phyloP scores from a whole-genome alignment of 805 yeast species.

The Kazachstania kunashirensis region DNA sequence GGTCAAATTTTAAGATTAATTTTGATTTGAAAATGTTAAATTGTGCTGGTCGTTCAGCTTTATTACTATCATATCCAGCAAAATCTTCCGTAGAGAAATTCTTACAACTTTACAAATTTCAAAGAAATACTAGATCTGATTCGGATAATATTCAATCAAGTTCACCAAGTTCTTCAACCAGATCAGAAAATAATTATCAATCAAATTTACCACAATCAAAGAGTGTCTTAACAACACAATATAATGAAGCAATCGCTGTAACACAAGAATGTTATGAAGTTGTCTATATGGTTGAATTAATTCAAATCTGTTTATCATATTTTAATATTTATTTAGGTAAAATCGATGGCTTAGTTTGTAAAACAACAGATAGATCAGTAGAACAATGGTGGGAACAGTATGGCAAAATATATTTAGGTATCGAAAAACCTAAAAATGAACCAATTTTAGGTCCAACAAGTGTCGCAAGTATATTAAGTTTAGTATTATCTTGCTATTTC shows the following conservation, averaged over 20 bases:
- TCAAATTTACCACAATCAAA: not conserved
- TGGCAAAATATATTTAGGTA: constrained; percentile 38
- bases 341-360: constrained; percentile 75
- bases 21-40: constrained; percentile 65
- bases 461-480: constrained; percentile 71
- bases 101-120: constrained; percentile 59
- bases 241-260: not conserved
- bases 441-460: constrained; percentile 55
- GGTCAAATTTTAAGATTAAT: constrained; percentile 58
- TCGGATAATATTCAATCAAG: not conserved
- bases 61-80: constrained; percentile 60
- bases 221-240: not conserved
- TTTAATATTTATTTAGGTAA: constrained; percentile 59
- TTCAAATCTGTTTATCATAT: constrained; percentile 71
- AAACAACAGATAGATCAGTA: constrained; percentile 65
- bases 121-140: constrained; percentile 9
- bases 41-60: constrained; percentile 80
- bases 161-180: not conserved
- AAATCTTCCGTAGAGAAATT: constrained; percentile 79
- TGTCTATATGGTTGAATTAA: constrained; percentile 57
- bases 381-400: constrained; percentile 73
- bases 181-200: not conserved
- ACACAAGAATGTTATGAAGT: constrained; percentile 37
- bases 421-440: constrained; percentile 33
- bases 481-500: constrained; percentile 55